Conservation (phyloP, 2,329 filamentous ascomycete species). For the Cytospora leucostoma region DNA sequence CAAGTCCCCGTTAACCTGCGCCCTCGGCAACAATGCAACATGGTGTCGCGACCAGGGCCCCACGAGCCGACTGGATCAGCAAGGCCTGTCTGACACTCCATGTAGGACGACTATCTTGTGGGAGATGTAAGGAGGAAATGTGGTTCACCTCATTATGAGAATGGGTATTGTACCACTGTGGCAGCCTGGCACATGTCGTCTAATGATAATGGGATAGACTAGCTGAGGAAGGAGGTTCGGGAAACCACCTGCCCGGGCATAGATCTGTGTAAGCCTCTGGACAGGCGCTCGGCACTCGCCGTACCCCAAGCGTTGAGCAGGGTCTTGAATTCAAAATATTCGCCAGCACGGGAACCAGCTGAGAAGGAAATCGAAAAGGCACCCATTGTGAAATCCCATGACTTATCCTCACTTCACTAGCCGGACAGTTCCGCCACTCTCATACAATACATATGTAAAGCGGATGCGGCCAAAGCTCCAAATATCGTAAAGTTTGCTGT, state of each 20-base stretch:
- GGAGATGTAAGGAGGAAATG: not conserved
- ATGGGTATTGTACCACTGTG: conserved; percentile 5
- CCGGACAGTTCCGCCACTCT: not conserved
- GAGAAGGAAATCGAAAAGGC: not conserved
- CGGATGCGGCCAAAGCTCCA: not conserved
- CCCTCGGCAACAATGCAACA: not conserved
- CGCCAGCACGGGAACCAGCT: not conserved
- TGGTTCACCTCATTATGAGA: not conserved
- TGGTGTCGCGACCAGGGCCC: not conserved
- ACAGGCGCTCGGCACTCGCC: not conserved
- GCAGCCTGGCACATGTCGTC: conserved; percentile 1
- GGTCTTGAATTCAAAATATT: not conserved
- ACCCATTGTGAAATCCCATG: not conserved
- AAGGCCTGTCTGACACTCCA: conserved; percentile 14
- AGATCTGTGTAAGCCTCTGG: not conserved
- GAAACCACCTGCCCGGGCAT: not conserved
- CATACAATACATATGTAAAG: not conserved
- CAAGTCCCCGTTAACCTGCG: conserved; percentile 18
- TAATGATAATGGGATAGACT: too few relatives aligned
- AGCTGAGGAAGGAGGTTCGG: not conserved
- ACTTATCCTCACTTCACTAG: not conserved
- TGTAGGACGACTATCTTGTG: conserved; percentile 9
- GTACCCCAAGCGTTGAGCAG: not conserved
- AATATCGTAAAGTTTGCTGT: not conserved
- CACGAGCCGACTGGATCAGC: not conserved